Evolutionary conservation across 1,284 basidiomycete species (phyloP).

Genomic region (Puccinia polysora): DNA sequence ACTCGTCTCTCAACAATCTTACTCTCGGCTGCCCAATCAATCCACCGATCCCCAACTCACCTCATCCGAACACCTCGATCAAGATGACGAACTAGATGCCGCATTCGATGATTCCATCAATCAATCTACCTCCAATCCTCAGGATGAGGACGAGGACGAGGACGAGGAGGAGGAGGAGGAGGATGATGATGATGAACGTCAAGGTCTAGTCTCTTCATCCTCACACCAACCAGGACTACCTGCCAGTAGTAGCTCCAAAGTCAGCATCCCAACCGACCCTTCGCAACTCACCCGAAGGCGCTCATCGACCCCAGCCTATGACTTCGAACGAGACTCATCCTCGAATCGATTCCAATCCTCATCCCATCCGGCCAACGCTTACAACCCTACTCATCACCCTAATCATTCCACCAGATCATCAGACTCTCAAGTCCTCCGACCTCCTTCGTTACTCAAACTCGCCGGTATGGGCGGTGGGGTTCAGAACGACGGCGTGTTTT

Average conservation of each 20-base stretch:
- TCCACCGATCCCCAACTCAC: neutral
- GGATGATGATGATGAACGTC: neutral
- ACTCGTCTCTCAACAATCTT: neutral
- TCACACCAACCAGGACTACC: neutral
- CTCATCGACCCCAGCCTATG: slow-evolving; percentile 5
- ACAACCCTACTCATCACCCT: neutral
- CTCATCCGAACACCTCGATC: slow-evolving; percentile 4
- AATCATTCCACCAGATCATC: neutral
- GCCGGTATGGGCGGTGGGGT: slow-evolving; percentile 63
- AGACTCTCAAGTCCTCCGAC: neutral
- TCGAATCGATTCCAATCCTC: neutral
- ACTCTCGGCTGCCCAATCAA: slow-evolving; percentile 6
- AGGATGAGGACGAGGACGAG: slow-evolving; percentile 14
- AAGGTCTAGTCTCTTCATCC: slow-evolving; percentile 1
- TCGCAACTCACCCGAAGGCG: too few species aligned
- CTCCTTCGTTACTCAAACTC: neutral
- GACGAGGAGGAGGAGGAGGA: neutral
- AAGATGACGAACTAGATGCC: slow-evolving; percentile 41
- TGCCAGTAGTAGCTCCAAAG: slow-evolving; percentile 8
- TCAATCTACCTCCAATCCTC: neutral
- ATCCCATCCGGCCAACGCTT: neutral
- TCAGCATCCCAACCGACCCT: neutral
- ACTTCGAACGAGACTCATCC: slow-evolving; percentile 32
- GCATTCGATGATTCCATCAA: slow-evolving; percentile 31
- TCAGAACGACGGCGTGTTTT: slow-evolving; percentile 91